Percentiles rank a stretch among this genome's conserved stretches.
phyloP scores from a whole-genome alignment of 139 green algal species.

The Axilococcus clingmanii region DNA sequence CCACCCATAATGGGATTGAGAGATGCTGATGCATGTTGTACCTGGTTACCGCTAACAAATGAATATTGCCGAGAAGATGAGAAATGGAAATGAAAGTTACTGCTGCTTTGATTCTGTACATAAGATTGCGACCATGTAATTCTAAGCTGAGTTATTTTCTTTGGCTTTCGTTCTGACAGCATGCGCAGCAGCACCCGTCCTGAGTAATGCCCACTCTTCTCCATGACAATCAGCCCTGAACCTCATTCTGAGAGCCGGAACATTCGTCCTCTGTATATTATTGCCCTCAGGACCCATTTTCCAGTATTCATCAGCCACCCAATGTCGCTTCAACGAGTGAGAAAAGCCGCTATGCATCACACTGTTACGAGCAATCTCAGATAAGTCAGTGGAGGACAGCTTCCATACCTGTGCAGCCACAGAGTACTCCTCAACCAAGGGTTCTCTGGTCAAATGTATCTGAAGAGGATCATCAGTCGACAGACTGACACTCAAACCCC shows the following conservation, averaged over 20 bases:
- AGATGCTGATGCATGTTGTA: constrained; percentile 11
- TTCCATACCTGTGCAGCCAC: constrained; percentile 95
- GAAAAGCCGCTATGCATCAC: constrained; percentile 94
- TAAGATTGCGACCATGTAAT: not conserved
- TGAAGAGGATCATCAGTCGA: constrained; percentile 59
- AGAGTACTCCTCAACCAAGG: constrained; percentile 98
- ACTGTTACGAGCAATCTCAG: constrained; percentile 91
- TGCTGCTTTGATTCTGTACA: too few species aligned
- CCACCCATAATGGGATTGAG: constrained; percentile 13
- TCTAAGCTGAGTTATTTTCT: constrained; percentile 4
- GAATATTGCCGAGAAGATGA: too few species aligned
- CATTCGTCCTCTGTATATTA: constrained; percentile 98
- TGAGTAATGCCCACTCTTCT: constrained; percentile 36
- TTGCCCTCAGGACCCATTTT: constrained; percentile 80
- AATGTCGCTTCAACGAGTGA: constrained; percentile 67
- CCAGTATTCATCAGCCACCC: constrained; percentile 76
- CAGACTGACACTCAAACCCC: constrained; percentile 60
- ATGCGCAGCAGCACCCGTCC: constrained; percentile 19
- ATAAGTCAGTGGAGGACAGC: constrained; percentile 86
- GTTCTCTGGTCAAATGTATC: constrained; percentile 94
- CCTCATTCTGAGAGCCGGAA: constrained; percentile 88
- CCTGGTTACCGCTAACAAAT: constrained; percentile 1
- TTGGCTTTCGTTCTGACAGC: constrained; percentile 12
- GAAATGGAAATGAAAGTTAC: too few species aligned
- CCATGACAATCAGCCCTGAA: constrained; percentile 58